Percentiles rank a stretch among this genome's conserved stretches.
phyloP scores from a whole-genome alignment of 129 eudicot genomes.

The Lactuca sativa region DNA sequence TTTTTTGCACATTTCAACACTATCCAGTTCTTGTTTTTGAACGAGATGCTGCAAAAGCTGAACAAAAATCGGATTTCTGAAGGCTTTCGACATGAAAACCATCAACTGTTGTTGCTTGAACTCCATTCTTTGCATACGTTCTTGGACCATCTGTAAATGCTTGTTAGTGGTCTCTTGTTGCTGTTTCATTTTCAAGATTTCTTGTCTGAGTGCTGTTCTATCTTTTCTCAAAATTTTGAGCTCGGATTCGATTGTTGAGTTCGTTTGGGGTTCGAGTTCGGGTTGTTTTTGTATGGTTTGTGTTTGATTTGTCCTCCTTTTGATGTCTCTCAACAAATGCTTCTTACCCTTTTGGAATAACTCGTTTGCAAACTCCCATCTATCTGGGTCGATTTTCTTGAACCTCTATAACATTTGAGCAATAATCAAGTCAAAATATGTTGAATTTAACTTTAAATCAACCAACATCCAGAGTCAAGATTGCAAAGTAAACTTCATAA shows the following conservation, averaged over 20 bases:
- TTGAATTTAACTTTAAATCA: not conserved
- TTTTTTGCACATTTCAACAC: constrained; percentile 39
- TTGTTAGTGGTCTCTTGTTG: constrained; percentile 48
- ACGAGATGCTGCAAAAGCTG: constrained; percentile 45
- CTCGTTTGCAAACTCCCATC: constrained; percentile 88
- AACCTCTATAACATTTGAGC: constrained; percentile 51
- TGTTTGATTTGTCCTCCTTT: constrained; percentile 48
- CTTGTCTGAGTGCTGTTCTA: constrained; percentile 36
- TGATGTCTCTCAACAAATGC: constrained; percentile 65
- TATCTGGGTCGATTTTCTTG: constrained; percentile 75
- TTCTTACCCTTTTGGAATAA: constrained; percentile 73
- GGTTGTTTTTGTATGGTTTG: constrained; percentile 33
- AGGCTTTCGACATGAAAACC: constrained; percentile 52
- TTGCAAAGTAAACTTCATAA: not conserved
- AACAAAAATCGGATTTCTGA: constrained; percentile 42
- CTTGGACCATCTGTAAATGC: constrained; percentile 38
- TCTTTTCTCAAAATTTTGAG: constrained; percentile 49
- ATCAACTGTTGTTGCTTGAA: constrained; percentile 51
- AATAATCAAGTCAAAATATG: constrained; percentile 10
- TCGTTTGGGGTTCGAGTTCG: constrained; percentile 14
- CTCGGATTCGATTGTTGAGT: constrained; percentile 42
- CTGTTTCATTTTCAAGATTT: constrained; percentile 54
- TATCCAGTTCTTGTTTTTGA: constrained; percentile 34
- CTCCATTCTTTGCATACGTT: constrained; percentile 51
- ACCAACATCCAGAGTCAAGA: not conserved